Base-by-base conservation (phyloP, 805 yeast species). In the Sugiyamaella boreocaroliniensis region DNA sequence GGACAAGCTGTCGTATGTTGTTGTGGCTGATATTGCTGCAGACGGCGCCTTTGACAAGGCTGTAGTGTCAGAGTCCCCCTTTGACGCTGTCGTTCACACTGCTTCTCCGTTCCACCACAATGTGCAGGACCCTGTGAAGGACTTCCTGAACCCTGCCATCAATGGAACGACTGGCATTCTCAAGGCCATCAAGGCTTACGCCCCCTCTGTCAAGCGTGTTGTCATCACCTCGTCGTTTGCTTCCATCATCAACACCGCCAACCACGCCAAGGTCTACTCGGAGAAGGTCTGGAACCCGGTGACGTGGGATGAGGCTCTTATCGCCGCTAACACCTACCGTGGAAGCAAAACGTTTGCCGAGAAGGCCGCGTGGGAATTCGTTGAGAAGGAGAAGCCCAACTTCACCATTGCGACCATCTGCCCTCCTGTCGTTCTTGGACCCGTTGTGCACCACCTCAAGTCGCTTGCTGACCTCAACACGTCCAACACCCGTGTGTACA, bases 321-420 rank as follows among this genome's bases (percentile, higher is more conserved):
- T 37, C 40, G 43, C 55, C 45, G 52, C 65, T 61, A 9, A 47
- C 43, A 51, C 57, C 15, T 62, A 58, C 47, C 26, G 53, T 74
- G 74, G 42, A 71, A 74, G 84, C 40, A 81, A 81, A 65, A 73
- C 66, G 12, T 68, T 69, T 60, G 86, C 85, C 37, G 85, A 83
- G 67, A 61, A 69, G 56, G 76, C 81, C 4, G 80, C 79, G n/a
- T 78, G 85, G 79, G 74, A 77, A 1, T 80, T 78, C 55, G 54
- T 70, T 11, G 41, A 53, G 51, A 40, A 22, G 11, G 48, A 53
- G 20, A 53, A 58, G 45, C 58, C 61, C 12, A 26, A 46, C 12
- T 64, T 64, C 41, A 41, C 58, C 8, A 42, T 58, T 43, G 52
- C 66, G 22, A 61, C 67, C 16, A 50, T 66, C 45, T 58, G 58